phyloP scores from a whole-genome alignment of 805 yeast species.

The Myxozyma lipomycoides region DNA sequence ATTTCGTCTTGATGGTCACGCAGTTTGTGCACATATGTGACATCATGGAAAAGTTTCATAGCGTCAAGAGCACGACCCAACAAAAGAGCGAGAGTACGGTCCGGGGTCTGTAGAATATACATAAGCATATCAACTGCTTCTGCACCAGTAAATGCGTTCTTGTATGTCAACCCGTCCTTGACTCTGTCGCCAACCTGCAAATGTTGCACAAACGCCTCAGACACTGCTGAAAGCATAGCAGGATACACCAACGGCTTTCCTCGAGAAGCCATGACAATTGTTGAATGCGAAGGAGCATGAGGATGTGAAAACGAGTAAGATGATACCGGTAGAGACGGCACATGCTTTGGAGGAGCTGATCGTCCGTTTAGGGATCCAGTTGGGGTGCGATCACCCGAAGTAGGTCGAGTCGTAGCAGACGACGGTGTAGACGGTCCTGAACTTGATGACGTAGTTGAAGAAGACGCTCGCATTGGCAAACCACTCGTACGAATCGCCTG shows the following conservation, averaged over 20 bases:
- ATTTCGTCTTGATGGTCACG: slow-evolving; percentile 85
- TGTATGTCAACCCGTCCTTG: slow-evolving; percentile 86
- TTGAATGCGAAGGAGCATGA: slow-evolving; percentile 25
- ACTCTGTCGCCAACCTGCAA: slow-evolving; percentile 70
- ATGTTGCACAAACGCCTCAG: slow-evolving; percentile 66
- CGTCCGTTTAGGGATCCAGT: slow-evolving; percentile 1
- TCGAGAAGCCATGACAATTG: slow-evolving; percentile 48
- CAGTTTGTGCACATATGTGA: slow-evolving; percentile 86
- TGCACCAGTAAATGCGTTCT: slow-evolving; percentile 89
- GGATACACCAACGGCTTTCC: slow-evolving; percentile 77
- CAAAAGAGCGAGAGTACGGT: slow-evolving; percentile 81
- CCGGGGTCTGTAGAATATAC: slow-evolving; percentile 80
- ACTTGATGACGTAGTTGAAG: slow-evolving; percentile 2
- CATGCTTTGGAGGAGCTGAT: slow-evolving; percentile 9
- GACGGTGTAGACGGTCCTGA: not conserved
- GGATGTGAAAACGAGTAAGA: slow-evolving; percentile 27
- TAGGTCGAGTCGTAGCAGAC: not conserved
- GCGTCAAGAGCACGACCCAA: slow-evolving; percentile 92
- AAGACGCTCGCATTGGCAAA: not conserved
- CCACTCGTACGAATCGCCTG: not conserved
- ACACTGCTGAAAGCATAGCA: slow-evolving; percentile 81
- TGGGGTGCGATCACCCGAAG: not conserved
- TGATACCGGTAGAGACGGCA: slow-evolving; percentile 24
- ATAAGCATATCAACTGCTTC: slow-evolving; percentile 92
- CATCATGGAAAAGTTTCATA: slow-evolving; percentile 91